Percentiles rank a stretch among this genome's conserved stretches.
Evolutionary conservation across 495 filamentous ascomycete species (phyloP).

Genomic region (Hapsidospora chrysogenum): DNA sequence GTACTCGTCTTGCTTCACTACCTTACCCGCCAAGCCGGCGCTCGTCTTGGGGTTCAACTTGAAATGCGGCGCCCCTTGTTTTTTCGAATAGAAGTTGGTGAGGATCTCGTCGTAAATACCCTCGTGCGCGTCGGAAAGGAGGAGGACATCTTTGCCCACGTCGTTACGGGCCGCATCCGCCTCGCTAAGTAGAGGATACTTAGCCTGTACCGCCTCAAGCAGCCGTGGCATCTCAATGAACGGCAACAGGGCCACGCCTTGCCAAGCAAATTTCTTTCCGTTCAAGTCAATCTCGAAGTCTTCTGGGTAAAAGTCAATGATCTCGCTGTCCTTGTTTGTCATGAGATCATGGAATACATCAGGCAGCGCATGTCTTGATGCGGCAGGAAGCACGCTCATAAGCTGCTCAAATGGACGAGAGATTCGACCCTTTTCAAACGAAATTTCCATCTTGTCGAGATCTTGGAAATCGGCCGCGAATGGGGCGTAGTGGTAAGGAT

Average conservation of each 20-base stretch:
- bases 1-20: constrained; percentile 66
- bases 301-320: constrained; percentile 93
- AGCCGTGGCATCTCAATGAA: constrained; percentile 91
- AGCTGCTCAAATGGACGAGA: constrained; percentile 94
- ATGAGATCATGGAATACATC: constrained; percentile 75
- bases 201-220: constrained; percentile 64
- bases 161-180: constrained; percentile 69
- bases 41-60: constrained; percentile 57
- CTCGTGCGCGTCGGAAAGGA: constrained; percentile 63
- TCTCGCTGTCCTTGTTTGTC: constrained; percentile 70
- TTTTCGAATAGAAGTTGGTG: constrained; percentile 79
- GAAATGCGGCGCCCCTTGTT: constrained; percentile 45
- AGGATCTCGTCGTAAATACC: constrained; percentile 68
- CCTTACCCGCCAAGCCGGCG: constrained; percentile 60
- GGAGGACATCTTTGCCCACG: constrained; percentile 62
- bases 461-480: constrained; percentile 93
- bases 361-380: constrained; percentile 81
- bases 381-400: constrained; percentile 92
- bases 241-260: constrained; percentile 82
- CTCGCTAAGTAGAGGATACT: constrained; percentile 59
- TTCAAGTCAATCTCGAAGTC: constrained; percentile 89
- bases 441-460: constrained; percentile 57
- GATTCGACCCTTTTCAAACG: constrained; percentile 71
- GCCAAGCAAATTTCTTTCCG: constrained; percentile 97
- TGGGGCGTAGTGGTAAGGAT: constrained; percentile 94